phyloP scores from a whole-genome alignment of 371 early-diverging fungal species.

The Apophysomyces elegans region DNA sequence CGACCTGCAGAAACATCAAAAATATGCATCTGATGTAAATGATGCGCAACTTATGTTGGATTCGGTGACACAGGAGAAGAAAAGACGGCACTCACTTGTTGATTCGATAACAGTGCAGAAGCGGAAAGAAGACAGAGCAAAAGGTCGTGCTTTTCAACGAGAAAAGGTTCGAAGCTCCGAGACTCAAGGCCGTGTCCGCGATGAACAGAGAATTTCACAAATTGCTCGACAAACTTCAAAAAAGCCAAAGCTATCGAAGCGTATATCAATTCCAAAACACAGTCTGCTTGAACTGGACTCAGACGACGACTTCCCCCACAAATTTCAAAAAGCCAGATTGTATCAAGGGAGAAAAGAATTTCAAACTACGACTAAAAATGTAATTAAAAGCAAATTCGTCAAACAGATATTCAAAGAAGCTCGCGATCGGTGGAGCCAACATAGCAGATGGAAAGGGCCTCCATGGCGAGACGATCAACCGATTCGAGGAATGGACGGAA shows the following conservation, averaged over 20 bases:
- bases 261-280: slow-evolving; percentile 25
- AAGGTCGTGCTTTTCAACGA: neutral
- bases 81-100: neutral
- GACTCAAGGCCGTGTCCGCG: slow-evolving; percentile 14
- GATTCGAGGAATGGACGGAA: neutral
- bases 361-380: slow-evolving; percentile 12
- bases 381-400: slow-evolving; percentile 26
- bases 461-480: slow-evolving; percentile 2
- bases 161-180: slow-evolving; percentile 18
- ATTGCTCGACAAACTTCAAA: slow-evolving; percentile 20
- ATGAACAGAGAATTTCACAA: neutral
- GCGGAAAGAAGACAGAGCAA: neutral
- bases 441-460: slow-evolving; percentile 1
- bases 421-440: slow-evolving; percentile 15
- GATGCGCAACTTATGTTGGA: neutral
- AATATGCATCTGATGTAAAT: slow-evolving; percentile 21
- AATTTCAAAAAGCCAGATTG: slow-evolving; percentile 10
- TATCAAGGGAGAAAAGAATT: slow-evolving; percentile 6
- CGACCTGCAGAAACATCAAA: neutral
- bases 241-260: slow-evolving; percentile 31
- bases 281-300: slow-evolving; percentile 15
- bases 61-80: neutral
- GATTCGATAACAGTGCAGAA: neutral
- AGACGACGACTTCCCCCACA: slow-evolving; percentile 1
- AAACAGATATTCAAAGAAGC: slow-evolving; percentile 17